Evolutionary conservation across 2,329 filamentous ascomycete species (phyloP), one percentile per base, ranked within the genome.

Genomic region (Colletotrichum filicis): DNA sequence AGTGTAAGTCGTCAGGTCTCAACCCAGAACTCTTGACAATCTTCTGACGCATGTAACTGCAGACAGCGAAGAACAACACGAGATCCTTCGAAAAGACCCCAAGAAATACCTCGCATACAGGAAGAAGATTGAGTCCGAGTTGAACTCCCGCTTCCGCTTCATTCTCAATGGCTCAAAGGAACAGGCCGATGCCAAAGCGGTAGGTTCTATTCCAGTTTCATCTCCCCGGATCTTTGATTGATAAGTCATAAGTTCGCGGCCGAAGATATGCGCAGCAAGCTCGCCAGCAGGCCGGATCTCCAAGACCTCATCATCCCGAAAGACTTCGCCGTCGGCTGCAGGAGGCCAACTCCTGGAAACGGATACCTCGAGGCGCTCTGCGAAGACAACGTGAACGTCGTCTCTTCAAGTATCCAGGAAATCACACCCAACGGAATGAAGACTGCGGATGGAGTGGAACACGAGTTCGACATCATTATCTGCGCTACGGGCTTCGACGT

Each of bases 81-180:
- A 87, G 14, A 74, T 74, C 1, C 83, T 86, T 0, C 88, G 88
- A 70, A 83, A 88, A 49, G 74, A 92, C 74, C 88, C 90, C 0
- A 80, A 86, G 12, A 84, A 80, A 19, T 92, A 92, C 75, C 80
- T 90, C 1, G 77, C 80, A 7, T 90, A 88, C 76, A 83, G 87
- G 30, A 87, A 85, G 72, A 80, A 80, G 22, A 79, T 88, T 8
- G 87, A 89, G 73, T 78, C 83, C 1, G 87, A 85, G 30, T 80
- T 90, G 19, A 89, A 88, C 72, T 83, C 85, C 58, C 82, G 86
- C 6, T 90, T 89, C 81, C 86, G 86, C 58, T 85, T 89, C 78
- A 88, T 88, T 76, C 80, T 87, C 74, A 87, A 86, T 76, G 85
- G 84, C n/a, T 84, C 82, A 7, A 69, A 82, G 63, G 85, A 86